Base-by-base conservation (phyloP, 2,329 filamentous ascomycete genomes). In the Cercospora sesami region DNA sequence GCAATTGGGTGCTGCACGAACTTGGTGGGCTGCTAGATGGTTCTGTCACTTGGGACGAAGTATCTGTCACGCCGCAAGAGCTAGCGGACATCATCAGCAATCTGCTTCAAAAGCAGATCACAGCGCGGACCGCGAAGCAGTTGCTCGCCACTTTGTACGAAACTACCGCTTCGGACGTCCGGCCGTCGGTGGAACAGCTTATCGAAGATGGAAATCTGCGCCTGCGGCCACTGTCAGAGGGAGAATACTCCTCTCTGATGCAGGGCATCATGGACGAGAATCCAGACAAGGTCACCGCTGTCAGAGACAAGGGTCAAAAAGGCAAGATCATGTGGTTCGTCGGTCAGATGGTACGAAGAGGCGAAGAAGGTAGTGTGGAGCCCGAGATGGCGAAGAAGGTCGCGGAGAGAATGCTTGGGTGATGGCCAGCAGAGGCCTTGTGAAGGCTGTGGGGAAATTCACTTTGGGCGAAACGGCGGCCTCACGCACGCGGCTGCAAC, bases 291-390 rank as follows among this genome's bases (percentile, higher is more conserved):
- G 87, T 89, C 2, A 80, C 83, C 64, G 85, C 88, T 63, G 88
- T 91, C 60, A 80, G 84, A 51, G 80, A 83, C 58, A 88, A 86
- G 74, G 84, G 85, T 0, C 87, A 90, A 71, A 80, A 82, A 31
- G 87, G 87, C n/a, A 91, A 91, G 77, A 77, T 90, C 6, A 88
- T 87, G 73, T 91, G 86, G 81, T 86, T 91, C 72, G 85, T 91
- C 14, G 89, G 89, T 10, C 86, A 90, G 77, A 90, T 91, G 86
- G 88, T 91, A 79, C 82, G 86, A 55, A 79, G 81, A 68, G 87
- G 86, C 30, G 82, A 84, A 30, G 86, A 87, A 68, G 88, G 88
- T 0, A 86, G 86, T 1, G 84, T 91, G 6, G 87, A 90, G 77
- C 86, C 89, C 4, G 81, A 82, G 66, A 83, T 83, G 73, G 89